phyloP scores from a whole-genome alignment of 2,329 filamentous ascomycete genomes.

The Alternaria atra region DNA sequence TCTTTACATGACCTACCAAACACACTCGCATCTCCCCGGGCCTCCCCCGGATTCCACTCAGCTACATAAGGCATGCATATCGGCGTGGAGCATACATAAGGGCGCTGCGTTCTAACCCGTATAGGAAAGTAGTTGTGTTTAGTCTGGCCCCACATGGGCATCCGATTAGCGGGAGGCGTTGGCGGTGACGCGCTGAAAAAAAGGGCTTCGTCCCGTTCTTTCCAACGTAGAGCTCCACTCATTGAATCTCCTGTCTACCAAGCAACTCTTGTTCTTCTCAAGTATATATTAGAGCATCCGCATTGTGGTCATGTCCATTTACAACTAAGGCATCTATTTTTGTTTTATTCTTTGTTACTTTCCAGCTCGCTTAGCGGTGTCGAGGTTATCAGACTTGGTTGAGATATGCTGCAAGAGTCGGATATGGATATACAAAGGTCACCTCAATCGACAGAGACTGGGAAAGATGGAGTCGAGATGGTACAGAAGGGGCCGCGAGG shows the following conservation, averaged over 20 bases:
- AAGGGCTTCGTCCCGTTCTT: neutral
- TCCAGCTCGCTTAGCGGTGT: neutral
- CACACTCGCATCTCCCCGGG: neutral
- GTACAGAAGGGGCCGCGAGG: neutral
- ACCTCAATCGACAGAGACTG: neutral
- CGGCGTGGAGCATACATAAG: conserved; percentile 4
- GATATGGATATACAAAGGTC: neutral
- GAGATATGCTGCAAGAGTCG: neutral
- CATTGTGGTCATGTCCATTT: neutral
- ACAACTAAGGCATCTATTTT: neutral
- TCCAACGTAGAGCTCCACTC: neutral
- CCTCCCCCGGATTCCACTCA: neutral
- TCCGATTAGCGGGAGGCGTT: neutral
- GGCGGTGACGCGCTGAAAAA: conserved; percentile 15
- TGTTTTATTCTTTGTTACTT: neutral
- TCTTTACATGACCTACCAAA: neutral
- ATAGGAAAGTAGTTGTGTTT: conserved; percentile 1
- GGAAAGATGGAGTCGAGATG: neutral
- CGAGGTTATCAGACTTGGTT: neutral
- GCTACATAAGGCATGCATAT: conserved; percentile 1
- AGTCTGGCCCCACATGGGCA: conserved; percentile 1
- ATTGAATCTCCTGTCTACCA: neutral
- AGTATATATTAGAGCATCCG: neutral
- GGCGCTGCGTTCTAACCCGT: neutral
- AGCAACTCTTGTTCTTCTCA: neutral